Conservation (phyloP, 257 asterid genomes). For the Solanum clarkiae region DNA sequence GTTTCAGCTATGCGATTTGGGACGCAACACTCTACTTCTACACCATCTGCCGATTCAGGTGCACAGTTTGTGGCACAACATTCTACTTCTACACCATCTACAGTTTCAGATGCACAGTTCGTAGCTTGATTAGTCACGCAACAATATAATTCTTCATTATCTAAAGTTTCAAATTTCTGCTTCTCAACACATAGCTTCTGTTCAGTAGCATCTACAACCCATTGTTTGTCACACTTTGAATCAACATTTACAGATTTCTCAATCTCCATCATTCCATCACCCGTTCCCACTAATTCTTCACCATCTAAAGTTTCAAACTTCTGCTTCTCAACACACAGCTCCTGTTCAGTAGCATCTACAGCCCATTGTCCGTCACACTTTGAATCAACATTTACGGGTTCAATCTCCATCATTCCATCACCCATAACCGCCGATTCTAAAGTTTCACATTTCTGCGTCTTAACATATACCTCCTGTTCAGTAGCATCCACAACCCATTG, state of each 20-base stretch:
- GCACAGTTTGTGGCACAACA: constrained; percentile 1
- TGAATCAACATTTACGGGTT: constrained; percentile 12
- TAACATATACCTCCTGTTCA: constrained; percentile 18
- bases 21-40: constrained; percentile 7
- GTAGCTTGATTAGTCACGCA: neutral
- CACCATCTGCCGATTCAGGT: constrained; percentile 1
- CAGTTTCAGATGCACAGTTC: neutral
- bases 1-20: constrained; percentile 3
- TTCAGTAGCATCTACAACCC: constrained; percentile 10
- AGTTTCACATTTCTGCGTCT: constrained; percentile 12
- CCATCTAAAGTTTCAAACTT: constrained; percentile 4
- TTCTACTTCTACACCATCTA: constrained; percentile 3
- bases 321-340: constrained; percentile 18
- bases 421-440: neutral
- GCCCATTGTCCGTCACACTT: constrained; percentile 13
- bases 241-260: constrained; percentile 14
- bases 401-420: constrained; percentile 21
- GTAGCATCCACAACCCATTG: constrained; percentile 8
- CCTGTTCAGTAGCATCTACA: constrained; percentile 15
- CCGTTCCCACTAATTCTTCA: constrained; percentile 2
- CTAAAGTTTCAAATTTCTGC: constrained; percentile 12
- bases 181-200: constrained; percentile 5
- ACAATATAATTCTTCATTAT: constrained; percentile 3
- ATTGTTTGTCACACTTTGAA: constrained; percentile 17
- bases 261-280: constrained; percentile 22